Percentiles rank a stretch among this genome's conserved stretches.
Conservation (phyloP, 345 rosid species). For the Camelina sativa region DNA sequence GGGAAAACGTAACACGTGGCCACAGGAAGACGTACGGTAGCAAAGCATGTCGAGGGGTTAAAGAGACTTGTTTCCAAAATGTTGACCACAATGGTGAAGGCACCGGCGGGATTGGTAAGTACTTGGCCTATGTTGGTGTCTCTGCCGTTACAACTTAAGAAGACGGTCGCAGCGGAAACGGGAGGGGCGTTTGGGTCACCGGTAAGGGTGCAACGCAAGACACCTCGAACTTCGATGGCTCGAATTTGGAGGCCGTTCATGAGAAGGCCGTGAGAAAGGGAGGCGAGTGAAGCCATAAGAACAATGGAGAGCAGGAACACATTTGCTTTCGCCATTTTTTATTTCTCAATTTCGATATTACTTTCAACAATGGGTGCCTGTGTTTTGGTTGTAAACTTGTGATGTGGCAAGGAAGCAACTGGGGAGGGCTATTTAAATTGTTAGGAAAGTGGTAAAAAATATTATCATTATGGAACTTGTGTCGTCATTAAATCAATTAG, state of each 20-base stretch:
- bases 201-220: conserved; percentile 1
- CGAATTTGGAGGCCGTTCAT: neutral
- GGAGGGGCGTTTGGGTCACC: conserved; percentile 4
- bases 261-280: conserved; percentile 5
- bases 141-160: neutral
- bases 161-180: neutral
- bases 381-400: neutral
- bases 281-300: conserved; percentile 17
- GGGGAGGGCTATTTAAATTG: conserved; percentile 9
- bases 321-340: neutral
- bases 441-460: neutral
- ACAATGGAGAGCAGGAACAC: conserved; percentile 17
- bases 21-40: neutral
- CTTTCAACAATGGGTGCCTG: neutral
- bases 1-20: conserved; percentile 1
- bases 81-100: neutral
- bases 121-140: neutral
- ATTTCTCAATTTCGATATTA: neutral
- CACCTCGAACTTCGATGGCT: neutral
- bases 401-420: conserved; percentile 15
- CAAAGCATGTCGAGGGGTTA: neutral
- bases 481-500: neutral
- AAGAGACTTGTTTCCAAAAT: neutral
- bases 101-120: neutral
- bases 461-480: neutral